Base-by-base conservation (phyloP, 345 rosid species). In the Eucalyptus erythrocorys region DNA sequence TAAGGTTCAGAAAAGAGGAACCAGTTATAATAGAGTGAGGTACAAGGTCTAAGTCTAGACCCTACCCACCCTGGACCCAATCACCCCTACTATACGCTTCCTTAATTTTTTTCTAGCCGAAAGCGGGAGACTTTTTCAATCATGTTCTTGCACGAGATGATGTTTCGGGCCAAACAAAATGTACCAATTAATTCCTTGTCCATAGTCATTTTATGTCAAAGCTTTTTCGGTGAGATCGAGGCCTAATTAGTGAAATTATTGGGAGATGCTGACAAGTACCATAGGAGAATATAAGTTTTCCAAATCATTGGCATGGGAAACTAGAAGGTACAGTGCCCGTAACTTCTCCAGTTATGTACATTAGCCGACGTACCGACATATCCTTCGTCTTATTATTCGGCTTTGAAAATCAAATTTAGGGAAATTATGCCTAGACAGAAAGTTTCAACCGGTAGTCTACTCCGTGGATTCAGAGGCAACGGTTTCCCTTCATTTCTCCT, bases 171-270 rank as follows among this genome's bases (percentile, higher is more conserved):
- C 2, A 71, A 8, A 37, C 1, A 19, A 42, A 9, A 37, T 2
- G 0, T 13, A n/a, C 76, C 1, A 0, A 0, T n/a, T 19, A 37
- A 3, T 71, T 71, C 27, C 4, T 34, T 22, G 0, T 21, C 22
- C 13, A 10, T 37, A 71, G 81, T 19, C 27, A 5, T 34, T 9
- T 37, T 5, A 12, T 19, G 81, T 34, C 27, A 6, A 68, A 17
- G 8, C 42, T 21, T 17, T 71, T 71, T 22, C 10, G 26, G 81
- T 19, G 81, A 68, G 43, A 68, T 68, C 2, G 4, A 13, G 22
- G 12, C 19, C 22, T 32, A 10, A 66, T 16, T 32, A 16, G 42
- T 66, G 42, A 16, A 34, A 32, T 32, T 34, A 4, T 21, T 10
- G 24, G 43, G 80, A 34, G 42, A 34, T 68, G 43, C 7, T 21